Evolutionary conservation across 1,284 basidiomycete species (phyloP), one percentile per base, ranked within the genome.

Genomic region (Cronartium ribicola): DNA sequence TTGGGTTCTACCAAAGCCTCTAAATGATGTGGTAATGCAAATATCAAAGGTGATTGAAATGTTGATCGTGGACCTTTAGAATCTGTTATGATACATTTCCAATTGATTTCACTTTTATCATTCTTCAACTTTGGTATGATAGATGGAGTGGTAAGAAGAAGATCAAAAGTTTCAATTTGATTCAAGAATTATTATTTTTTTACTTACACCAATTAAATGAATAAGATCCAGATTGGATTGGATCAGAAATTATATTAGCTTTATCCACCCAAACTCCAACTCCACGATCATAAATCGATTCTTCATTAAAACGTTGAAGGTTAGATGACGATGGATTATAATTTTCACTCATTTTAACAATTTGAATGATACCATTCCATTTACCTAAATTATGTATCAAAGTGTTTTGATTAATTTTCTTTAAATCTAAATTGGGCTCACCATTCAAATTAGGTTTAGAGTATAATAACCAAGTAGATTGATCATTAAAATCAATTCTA

Each of bases 181-280:
- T 29, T 29, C 29, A 29, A 29, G 29, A 29, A 1, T 29, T 29
- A 1, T 29, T 29, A 1, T 29, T 29, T 29, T 29, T 29, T 29
- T 29, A 48, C 55, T 65, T 73, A 73, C 71, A 60, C 71, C 71
- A 73, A 36, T 73, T 59, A 44, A 73, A 73, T 57, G 64, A 73
- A 51, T 73, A 73, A 11, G 44, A 22, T 37, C 71, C 71, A n/a
- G 71, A 66, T 4, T 59, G 55, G 1, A 65, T 66, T 22, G 65
- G 22, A 14, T 65, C 71, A 36, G 71, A 73, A 20, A 55, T 75
- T 39, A 75, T 14, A 5, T 59, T 63, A 20, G 60, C 66, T 22
- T 55, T 60, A 29, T 67, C 8, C 13, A 51, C 57, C 72, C 72
- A 75, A 55, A 64, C 66, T 14, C 72, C 72, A 39, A 75, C 60